Percentiles rank a stretch among this genome's conserved stretches.
Evolutionary conservation across 148 eudicot genomes (phyloP).

Genomic region (Nepenthes gracilis): DNA sequence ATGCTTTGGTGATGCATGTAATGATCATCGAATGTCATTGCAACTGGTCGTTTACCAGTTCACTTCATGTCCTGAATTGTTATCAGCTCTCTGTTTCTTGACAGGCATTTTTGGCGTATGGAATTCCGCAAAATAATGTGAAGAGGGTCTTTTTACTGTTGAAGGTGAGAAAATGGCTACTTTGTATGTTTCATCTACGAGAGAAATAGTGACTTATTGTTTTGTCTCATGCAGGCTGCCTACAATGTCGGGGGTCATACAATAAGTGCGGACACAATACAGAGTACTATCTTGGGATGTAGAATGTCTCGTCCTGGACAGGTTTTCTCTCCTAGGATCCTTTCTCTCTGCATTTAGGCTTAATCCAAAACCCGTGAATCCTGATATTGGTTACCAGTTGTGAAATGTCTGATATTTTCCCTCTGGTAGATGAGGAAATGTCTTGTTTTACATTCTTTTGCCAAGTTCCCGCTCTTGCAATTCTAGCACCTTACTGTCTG

Average conservation of each 20-base stretch:
- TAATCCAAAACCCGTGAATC: not conserved
- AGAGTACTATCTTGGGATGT: conserved; percentile 56
- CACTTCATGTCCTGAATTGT: not conserved
- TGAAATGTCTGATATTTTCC: not conserved
- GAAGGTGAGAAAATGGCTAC: conserved; percentile 36
- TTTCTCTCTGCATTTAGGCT: not conserved
- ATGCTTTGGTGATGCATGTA: conserved; percentile 94
- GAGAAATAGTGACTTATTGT: not conserved
- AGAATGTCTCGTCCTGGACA: conserved; percentile 80
- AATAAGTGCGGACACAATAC: conserved; percentile 58
- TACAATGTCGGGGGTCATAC: conserved; percentile 73
- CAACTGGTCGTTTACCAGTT: not conserved
- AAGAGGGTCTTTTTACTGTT: conserved; percentile 56
- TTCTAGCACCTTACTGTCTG: too few species aligned
- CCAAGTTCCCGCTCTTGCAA: too few species aligned
- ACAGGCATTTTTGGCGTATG: conserved; percentile 75
- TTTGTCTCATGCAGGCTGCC: conserved; percentile 51
- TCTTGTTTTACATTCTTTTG: too few species aligned
- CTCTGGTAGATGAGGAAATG: too few species aligned
- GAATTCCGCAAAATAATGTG: conserved; percentile 49
- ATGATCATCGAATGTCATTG: conserved; percentile 7
- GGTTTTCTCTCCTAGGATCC: conserved; percentile 17
- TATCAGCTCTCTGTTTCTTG: not conserved
- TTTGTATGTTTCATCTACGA: not conserved
- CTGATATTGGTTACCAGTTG: too few species aligned